These are phyloP conservation scores for Quercus robur DNA, from an alignment of 306 rosid genomes.

Conservation along the genomic window DNA sequence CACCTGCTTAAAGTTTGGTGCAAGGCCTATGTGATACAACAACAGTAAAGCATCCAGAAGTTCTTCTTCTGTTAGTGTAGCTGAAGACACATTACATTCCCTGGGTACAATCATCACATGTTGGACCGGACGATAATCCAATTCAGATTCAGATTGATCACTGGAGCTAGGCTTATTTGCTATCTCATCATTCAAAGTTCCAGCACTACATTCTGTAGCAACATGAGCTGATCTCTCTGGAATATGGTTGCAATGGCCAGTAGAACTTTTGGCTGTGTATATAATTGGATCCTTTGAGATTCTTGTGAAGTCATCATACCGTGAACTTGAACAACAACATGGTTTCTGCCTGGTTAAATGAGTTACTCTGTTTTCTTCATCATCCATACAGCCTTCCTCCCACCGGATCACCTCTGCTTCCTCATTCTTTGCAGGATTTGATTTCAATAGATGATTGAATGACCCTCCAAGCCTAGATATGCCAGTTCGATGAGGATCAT, in stretches of 20 bases:
- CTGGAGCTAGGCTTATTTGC: conserved; percentile 90
- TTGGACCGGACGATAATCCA: conserved; percentile 49
- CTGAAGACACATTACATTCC: conserved; percentile 67
- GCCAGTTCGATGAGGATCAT: conserved; percentile 63
- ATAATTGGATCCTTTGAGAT: conserved; percentile 63
- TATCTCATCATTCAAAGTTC: conserved; percentile 78
- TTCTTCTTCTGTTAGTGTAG: conserved; percentile 80
- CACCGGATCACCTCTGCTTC: conserved; percentile 72
- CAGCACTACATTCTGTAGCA: conserved; percentile 76
- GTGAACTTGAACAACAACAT: conserved; percentile 90
- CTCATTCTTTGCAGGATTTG: conserved; percentile 51
- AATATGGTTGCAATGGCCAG: conserved; percentile 59
- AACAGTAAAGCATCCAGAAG: conserved; percentile 78
- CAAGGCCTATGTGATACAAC: conserved; percentile 88
- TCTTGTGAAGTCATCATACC: conserved; percentile 69
- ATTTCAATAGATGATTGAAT: conserved; percentile 67
- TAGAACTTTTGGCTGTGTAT: conserved; percentile 61
- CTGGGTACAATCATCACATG: conserved; percentile 54
- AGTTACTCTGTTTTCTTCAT: conserved; percentile 70
- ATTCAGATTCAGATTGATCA: conserved; percentile 80
- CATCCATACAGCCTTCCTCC: conserved; percentile 98
- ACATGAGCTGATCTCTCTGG: conserved; percentile 87
- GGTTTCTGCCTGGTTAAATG: conserved; percentile 84
- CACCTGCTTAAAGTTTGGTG: conserved; percentile 93
- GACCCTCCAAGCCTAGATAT: conserved; percentile 96